Evolutionary conservation across 2,329 filamentous ascomycete species (phyloP), one percentile per base, ranked within the genome.

Genomic region (Xylaria sp.): DNA sequence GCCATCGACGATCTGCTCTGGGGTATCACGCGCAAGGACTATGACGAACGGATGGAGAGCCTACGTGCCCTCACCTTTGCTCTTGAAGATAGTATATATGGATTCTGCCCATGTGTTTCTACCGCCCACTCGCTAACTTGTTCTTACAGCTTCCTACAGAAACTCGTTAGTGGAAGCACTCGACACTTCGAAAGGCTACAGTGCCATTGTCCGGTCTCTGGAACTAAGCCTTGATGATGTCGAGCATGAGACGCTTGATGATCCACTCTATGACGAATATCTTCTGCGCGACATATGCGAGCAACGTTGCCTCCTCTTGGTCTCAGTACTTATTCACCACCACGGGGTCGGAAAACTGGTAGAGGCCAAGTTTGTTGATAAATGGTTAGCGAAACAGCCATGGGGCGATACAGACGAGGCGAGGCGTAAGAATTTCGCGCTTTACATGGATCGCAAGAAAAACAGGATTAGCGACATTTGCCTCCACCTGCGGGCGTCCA

Each of bases 351-450:
- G 85, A 31, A 85, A 85, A 62, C 80, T 94, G 20, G 81, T 91
- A 64, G 84, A 88, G 76, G 89, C 90, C 46, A 85, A 86, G 7
- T 88, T 94, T 70, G 85, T 94, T 48, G 89, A 91, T 69, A 89
- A 88, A 65, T 94, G 92, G 92, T 85, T 94, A n/a, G 86, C 84
- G 41, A 89, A 88, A 74, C 93, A 94, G 78, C 87, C 89, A 8
- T 94, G 92, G 83, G 92, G 91, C 23, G 81, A 84, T 20, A 80
- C 80, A 1, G 80, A 75, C 13, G 75, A 85, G 1, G 84, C 86
- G 64, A 86, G 89, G 68, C 82, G 84, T 49, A 80, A 77, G 18
- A 89, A 86, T 72, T 91, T 90, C 74, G 79, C 78, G 25, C 78
- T 82, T 36, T 88, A 89, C 77, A 79, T 85, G 80, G 74, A 82